phyloP scores from a whole-genome alignment of 2,329 filamentous ascomycete genomes.

The Neocatenulostroma microsporum region DNA sequence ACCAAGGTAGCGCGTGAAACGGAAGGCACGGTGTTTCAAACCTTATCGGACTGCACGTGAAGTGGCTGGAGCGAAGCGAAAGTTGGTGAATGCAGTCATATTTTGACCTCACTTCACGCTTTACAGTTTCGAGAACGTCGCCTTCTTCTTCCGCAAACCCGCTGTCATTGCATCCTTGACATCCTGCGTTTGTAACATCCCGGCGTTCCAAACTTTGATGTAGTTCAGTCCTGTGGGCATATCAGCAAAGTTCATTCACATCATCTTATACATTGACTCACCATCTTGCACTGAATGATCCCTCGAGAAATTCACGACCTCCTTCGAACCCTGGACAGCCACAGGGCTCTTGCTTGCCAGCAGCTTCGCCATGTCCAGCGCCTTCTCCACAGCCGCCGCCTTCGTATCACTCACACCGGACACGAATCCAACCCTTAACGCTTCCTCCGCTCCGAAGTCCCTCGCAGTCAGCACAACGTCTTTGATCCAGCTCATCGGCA shows the following conservation, averaged over 20 bases:
- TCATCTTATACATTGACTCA: constrained; percentile 33
- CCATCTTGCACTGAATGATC: constrained; percentile 72
- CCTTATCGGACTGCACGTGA: too few species aligned
- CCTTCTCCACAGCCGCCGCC: constrained; percentile 54
- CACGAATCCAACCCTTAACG: constrained; percentile 61
- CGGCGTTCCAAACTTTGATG: constrained; percentile 80
- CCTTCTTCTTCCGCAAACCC: constrained; percentile 68
- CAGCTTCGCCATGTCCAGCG: constrained; percentile 53
- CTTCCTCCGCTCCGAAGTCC: constrained; percentile 61
- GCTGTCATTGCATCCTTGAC: constrained; percentile 66
- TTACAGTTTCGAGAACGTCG: constrained; percentile 79
- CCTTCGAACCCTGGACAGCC: constrained; percentile 80
- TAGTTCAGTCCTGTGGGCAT: constrained; percentile 59
- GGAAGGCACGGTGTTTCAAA: too few species aligned
- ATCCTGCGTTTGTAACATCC: constrained; percentile 73
- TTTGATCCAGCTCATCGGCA: constrained; percentile 67
- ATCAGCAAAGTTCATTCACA: not conserved
- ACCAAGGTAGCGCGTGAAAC: too few species aligned
- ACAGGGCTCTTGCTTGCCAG: constrained; percentile 80
- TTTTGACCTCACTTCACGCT: constrained; percentile 1
- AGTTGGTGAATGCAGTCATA: too few species aligned
- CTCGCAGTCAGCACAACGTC: constrained; percentile 67
- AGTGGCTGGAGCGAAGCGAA: too few species aligned
- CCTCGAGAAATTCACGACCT: constrained; percentile 71
- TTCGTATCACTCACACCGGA: constrained; percentile 56